phyloP scores from a whole-genome alignment of 2,329 filamentous ascomycete genomes.

The Penicillium sp. region DNA sequence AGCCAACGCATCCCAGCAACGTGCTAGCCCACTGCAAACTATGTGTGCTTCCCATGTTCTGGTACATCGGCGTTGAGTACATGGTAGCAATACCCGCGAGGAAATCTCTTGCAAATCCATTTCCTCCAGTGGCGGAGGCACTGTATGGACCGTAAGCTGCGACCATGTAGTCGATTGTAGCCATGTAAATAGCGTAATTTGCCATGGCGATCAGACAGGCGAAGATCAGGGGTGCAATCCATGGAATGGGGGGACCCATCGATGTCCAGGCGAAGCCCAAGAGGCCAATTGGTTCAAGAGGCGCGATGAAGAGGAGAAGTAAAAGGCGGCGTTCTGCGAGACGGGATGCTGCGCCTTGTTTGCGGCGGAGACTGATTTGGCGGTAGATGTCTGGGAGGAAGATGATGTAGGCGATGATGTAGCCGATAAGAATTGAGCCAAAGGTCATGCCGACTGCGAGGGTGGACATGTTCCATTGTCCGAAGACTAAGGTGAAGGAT shows the following conservation, averaged over 20 bases:
- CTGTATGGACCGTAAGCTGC: conserved; percentile 71
- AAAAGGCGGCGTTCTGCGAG: conserved; percentile 64
- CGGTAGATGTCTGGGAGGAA: conserved; percentile 56
- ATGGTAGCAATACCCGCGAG: conserved; percentile 69
- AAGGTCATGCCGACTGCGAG: conserved; percentile 60
- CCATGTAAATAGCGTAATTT: conserved; percentile 73
- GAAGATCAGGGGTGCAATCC: conserved; percentile 67
- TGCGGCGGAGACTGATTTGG: conserved; percentile 39
- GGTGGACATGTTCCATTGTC: conserved; percentile 62
- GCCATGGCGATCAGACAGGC: conserved; percentile 67
- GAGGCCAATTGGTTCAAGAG: conserved; percentile 55
- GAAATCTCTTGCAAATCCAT: conserved; percentile 71
- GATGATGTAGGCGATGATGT: conserved; percentile 58
- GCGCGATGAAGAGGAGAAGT: conserved; percentile 61
- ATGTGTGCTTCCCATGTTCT: conserved; percentile 43
- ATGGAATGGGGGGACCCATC: conserved; percentile 61
- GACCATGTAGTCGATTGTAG: conserved; percentile 75
- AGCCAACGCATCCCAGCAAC: conserved; percentile 51
- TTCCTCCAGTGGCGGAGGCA: conserved; percentile 72
- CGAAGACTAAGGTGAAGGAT: conserved; percentile 66
- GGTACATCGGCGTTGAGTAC: conserved; percentile 64
- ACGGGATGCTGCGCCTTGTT: conserved; percentile 46
- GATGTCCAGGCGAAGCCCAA: conserved; percentile 69
- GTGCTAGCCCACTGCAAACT: conserved; percentile 56
- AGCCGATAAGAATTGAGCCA: conserved; percentile 64